phyloP scores from a whole-genome alignment of 2,329 filamentous ascomycete genomes.

The Diplodia corticola region DNA sequence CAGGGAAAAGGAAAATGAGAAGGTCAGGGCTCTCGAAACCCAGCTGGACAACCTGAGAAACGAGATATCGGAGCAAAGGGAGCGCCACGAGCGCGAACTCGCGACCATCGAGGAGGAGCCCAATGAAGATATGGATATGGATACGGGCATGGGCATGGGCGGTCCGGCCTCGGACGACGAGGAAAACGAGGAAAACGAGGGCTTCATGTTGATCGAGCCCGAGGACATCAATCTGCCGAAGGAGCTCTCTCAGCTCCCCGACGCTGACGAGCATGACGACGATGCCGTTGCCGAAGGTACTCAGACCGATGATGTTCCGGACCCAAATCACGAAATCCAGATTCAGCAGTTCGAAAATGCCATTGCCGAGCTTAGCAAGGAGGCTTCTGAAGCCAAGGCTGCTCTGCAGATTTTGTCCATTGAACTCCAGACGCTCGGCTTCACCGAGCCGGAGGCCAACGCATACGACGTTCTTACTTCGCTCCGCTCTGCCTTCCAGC shows the following conservation, averaged over 20 bases:
- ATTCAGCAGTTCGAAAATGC: constrained; percentile 41
- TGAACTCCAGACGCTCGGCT: constrained; percentile 46
- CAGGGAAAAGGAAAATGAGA: constrained; percentile 35
- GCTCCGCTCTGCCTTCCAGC: constrained; percentile 45
- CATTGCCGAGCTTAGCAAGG: constrained; percentile 40
- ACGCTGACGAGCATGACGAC: not conserved
- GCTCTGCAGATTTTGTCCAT: constrained; percentile 46
- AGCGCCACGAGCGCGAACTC: constrained; percentile 16
- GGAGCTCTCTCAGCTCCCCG: constrained; percentile 27
- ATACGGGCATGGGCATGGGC: constrained; percentile 23
- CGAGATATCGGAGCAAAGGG: constrained; percentile 40
- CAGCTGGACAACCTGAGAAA: constrained; percentile 33
- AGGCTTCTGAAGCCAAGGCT: constrained; percentile 43
- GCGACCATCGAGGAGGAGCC: constrained; percentile 22
- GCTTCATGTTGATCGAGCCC: constrained; percentile 36
- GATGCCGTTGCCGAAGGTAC: constrained; percentile 18
- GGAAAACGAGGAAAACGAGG: constrained; percentile 27
- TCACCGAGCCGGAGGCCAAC: constrained; percentile 37
- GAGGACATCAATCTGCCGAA: constrained; percentile 37
- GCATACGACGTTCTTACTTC: constrained; percentile 39
- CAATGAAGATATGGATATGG: constrained; percentile 29
- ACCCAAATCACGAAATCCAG: constrained; percentile 30
- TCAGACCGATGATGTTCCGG: constrained; percentile 24
- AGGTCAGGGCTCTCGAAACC: constrained; percentile 31
- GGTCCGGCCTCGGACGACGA: constrained; percentile 30